Evolutionary conservation across 805 yeast genomes (phyloP), one percentile per base, ranked within the genome.

Genomic region (Ogataea trehaloabstinens): DNA sequence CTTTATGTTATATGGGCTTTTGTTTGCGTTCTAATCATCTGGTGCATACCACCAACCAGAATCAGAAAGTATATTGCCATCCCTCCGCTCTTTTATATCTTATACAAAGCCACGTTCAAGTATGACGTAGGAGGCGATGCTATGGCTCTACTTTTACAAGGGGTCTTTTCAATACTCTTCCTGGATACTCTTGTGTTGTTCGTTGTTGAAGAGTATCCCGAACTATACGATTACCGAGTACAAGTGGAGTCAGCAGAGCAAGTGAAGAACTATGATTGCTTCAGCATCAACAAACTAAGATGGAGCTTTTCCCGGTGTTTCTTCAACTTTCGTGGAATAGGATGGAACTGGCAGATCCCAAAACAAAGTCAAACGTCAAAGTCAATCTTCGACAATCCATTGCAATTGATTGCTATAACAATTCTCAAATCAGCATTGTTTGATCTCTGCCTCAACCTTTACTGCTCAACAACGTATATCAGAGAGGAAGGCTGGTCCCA

Each of bases 291-390:
- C 5, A 48, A 48, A 29, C 34, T 44, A 11, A 24, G 31, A 25
- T 48, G 52, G 52, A 35, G 44, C 16, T 12, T 41, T 8, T 31
- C 38, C 10, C 39, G 49, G 19, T 24, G 43, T 3, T 24, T 29
- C n/a, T 24, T 38, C 11, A 44, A 45, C 13, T 16, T 46, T 7
- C 33, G 42, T 7, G 51, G 52, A 3, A 24, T 44, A 17, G 49
- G 49, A 2, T 48, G 52, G 51, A 48, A 44, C 27, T 44, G 45
- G 46, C 38, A 37, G 24, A 16, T 41, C 12, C 30, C 13, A 34
- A 29, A 2, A 15, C n/a, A n/a, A n/a, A 32, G n/a, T 4, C 2
- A 6, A 28, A 24, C 19, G 16, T 30, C n/a, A 13, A 4, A 19
- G 21, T 10, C 39, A 39, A 41, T 22, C 29, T n/a, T 27, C 18